Evolutionary conservation across 2,329 filamentous ascomycete genomes (phyloP).

Genomic region (Aspergillus uvarum): DNA sequence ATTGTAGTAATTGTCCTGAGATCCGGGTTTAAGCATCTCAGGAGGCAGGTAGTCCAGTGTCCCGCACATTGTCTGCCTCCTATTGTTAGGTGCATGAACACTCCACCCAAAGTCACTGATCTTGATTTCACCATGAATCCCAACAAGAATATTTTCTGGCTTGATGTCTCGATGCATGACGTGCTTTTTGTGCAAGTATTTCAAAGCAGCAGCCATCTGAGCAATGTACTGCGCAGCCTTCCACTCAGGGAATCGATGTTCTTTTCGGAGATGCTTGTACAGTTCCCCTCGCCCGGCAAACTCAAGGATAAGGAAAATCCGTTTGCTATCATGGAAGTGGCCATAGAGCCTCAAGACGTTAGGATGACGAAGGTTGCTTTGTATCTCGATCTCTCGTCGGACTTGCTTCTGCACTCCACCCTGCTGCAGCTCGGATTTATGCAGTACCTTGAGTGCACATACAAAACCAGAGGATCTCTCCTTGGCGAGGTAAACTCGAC

Average conservation of each 20-base stretch:
- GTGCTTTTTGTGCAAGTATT: conserved; percentile 93
- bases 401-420: conserved; percentile 85
- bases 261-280: conserved; percentile 80
- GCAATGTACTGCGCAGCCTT: conserved; percentile 84
- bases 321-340: conserved; percentile 85
- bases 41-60: conserved; percentile 96
- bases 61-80: conserved; percentile 92
- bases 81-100: conserved; percentile 93
- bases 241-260: conserved; percentile 78
- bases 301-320: conserved; percentile 83
- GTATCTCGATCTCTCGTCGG: conserved; percentile 84
- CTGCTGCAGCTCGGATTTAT: conserved; percentile 78
- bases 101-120: conserved; percentile 99
- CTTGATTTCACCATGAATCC: conserved; percentile 97
- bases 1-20: conserved; percentile 81
- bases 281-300: conserved; percentile 83
- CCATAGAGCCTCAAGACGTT: conserved; percentile 82
- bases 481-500: conserved; percentile 79
- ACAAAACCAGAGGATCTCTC: conserved; percentile 78
- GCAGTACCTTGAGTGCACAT: conserved; percentile 80
- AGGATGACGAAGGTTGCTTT: conserved; percentile 80
- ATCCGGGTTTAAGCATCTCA: conserved; percentile 88
- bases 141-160: conserved; percentile 93
- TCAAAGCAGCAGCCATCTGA: conserved; percentile 85
- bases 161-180: conserved; percentile 98